Conservation (phyloP, 192 early-diverging fungal genomes). For the Backusella tuberculispora region DNA sequence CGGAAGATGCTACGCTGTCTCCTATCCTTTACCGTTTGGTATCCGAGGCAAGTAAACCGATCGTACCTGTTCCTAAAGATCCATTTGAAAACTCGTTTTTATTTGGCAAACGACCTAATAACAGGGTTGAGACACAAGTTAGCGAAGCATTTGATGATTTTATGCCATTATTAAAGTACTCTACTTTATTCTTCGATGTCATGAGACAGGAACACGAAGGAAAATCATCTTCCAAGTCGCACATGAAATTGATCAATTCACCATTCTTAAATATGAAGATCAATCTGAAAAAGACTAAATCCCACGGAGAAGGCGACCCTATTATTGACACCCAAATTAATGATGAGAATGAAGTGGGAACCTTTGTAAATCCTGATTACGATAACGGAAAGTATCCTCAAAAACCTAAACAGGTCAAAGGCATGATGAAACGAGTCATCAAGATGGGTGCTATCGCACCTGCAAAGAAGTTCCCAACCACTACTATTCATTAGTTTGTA, state of each 20-base stretch:
- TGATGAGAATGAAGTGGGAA: background rate
- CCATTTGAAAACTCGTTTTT: constrained; percentile 19
- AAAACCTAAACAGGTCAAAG: constrained; percentile 9
- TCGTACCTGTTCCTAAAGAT: constrained; percentile 6
- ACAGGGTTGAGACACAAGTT: background rate
- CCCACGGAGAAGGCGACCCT: background rate
- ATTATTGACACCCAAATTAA: background rate
- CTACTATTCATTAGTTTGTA: constrained; percentile 10
- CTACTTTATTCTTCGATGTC: background rate
- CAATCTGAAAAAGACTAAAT: constrained; percentile 18
- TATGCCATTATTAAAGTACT: background rate
- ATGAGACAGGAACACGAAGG: constrained; percentile 1
- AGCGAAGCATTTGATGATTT: constrained; percentile 22
- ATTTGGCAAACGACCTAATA: background rate
- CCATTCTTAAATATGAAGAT: constrained; percentile 16
- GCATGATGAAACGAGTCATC: constrained; percentile 25
- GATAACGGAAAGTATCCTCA: background rate
- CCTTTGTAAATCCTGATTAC: background rate
- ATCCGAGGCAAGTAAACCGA: constrained; percentile 16
- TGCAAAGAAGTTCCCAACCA: constrained; percentile 13
- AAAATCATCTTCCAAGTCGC: background rate
- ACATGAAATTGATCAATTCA: constrained; percentile 20
- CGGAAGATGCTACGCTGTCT: constrained; percentile 9
- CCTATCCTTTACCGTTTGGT: constrained; percentile 27
- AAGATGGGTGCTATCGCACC: constrained; percentile 18